Evolutionary conservation across 768 basidiomycete species (phyloP), one percentile per base, ranked within the genome.

Genomic region (Phanerodontia chrysosporium): DNA sequence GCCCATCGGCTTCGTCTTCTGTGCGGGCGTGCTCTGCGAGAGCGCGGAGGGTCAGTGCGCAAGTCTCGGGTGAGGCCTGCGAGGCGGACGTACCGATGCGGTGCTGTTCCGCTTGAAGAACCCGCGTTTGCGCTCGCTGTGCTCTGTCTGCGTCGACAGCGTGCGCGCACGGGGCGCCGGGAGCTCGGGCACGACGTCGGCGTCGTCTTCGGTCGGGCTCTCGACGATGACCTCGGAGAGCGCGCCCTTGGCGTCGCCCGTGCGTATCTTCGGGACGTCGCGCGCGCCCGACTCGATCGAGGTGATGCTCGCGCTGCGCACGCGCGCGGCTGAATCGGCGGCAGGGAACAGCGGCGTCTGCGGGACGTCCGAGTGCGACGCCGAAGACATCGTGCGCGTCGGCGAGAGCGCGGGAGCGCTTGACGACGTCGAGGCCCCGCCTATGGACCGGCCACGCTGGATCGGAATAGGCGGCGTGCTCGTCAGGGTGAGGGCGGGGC

Each of bases 181-280:
- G 25, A 39, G 28, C 28, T 44, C 55, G 42, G 44, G 42, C 27
- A 55, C 55, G 27, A 21, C 49, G 44, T 27, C 28, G 52, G 60
- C 58, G 27, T 59, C 49, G 35, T 70, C 71, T 57, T 76, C 76
- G 7, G 69, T 54, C 7, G 78, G 75, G 56, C 73, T 77, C 67
- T 79, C 77, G 18, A 68, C 64, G 45, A 71, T 71, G 16, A 67
- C 69, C 3, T 64, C 57, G 27, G 70, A 62, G 30, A 39, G 51
- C 30, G 32, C 54, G 7, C 18, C 18, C 35, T 21, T 27, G 44
- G 10, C 32, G 21, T 53, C 29, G 13, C 3, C 27, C 18, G 49
- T 27, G 7, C 28, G 27, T 4, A 32, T 42, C 39, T 42, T 42
- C 35, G 42, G 14, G 36, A 51, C 54, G 25, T 58, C 25, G 54